Percentiles rank a stretch among this genome's conserved stretches.
These are phyloP conservation scores for Trametes sanguinea DNA, from an alignment of 768 basidiomycete genomes.

Conservation along the genomic window DNA sequence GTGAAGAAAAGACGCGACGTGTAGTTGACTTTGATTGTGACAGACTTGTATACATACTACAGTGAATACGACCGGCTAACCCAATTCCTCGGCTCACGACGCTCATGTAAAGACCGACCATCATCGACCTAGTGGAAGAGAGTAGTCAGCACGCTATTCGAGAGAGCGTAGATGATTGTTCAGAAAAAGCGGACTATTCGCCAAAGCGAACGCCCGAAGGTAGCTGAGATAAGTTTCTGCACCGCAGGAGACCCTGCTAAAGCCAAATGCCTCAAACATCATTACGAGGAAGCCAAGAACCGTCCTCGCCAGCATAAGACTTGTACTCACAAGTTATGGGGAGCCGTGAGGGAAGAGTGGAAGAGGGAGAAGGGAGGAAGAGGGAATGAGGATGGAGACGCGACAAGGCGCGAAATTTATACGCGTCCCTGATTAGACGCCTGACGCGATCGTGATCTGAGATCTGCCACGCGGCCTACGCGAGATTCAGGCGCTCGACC, in stretches of 20 bases:
- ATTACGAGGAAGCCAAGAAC: slow-evolving; percentile 33
- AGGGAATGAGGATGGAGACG: slow-evolving; percentile 16
- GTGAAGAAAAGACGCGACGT: neutral
- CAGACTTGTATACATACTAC: no score
- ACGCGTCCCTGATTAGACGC: slow-evolving; percentile 7
- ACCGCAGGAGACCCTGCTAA: slow-evolving; percentile 74
- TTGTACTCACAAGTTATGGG: slow-evolving; percentile 30
- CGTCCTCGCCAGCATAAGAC: neutral
- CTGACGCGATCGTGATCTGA: neutral
- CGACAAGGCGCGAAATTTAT: slow-evolving; percentile 15
- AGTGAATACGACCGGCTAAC: no score
- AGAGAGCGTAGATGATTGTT: slow-evolving; percentile 20
- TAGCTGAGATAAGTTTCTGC: slow-evolving; percentile 91
- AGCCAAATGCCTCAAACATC: slow-evolving; percentile 97
- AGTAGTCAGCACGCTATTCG: no score
- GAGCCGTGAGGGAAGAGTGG: neutral
- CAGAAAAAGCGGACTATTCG: slow-evolving; percentile 50
- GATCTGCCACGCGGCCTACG: slow-evolving; percentile 5
- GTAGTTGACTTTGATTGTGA: no score
- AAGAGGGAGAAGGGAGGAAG: neutral
- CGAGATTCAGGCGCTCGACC: no score
- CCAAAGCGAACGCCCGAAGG: slow-evolving; percentile 67
- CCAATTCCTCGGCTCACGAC: no score
- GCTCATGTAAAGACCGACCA: no score
- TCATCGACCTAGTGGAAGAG: no score